phyloP scores from a whole-genome alignment of 768 basidiomycete genomes.

The Melanogaster broomeanus region DNA sequence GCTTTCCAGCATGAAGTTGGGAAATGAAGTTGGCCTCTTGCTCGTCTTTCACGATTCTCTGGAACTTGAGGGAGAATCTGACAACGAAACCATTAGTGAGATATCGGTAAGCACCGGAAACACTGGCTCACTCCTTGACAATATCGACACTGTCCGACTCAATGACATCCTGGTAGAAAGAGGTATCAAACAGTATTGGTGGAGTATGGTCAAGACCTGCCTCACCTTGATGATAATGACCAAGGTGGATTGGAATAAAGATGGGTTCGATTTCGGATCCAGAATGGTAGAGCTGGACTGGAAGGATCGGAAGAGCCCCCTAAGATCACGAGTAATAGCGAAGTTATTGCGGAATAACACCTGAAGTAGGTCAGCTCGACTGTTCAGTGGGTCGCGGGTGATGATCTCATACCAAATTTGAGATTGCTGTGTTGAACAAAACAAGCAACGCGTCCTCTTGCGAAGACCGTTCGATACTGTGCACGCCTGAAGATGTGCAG shows the following conservation, averaged over 20 bases:
- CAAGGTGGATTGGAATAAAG: slow-evolving; percentile 58
- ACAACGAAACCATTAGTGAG: background rate
- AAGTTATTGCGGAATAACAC: slow-evolving; percentile 69
- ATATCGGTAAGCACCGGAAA: background rate
- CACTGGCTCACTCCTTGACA: slow-evolving; percentile 48
- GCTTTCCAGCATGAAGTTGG: slow-evolving; percentile 53
- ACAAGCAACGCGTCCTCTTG: slow-evolving; percentile 62
- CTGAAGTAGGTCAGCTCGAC: slow-evolving; percentile 29
- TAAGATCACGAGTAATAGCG: slow-evolving; percentile 58
- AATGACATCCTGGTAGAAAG: slow-evolving; percentile 51
- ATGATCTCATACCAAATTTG: slow-evolving; percentile 45
- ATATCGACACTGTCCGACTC: slow-evolving; percentile 63
- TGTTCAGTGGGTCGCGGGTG: background rate
- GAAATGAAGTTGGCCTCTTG: slow-evolving; percentile 65
- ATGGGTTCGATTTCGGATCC: slow-evolving; percentile 59
- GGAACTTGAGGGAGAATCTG: slow-evolving; percentile 59
- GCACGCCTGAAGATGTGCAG: slow-evolving; percentile 41
- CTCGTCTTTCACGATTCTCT: slow-evolving; percentile 61
- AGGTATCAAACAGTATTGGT: background rate
- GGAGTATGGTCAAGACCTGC: no score
- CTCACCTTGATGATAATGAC: slow-evolving; percentile 64
- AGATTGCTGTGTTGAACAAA: slow-evolving; percentile 60
- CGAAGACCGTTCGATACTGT: slow-evolving; percentile 56
- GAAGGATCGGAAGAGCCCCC: slow-evolving; percentile 62
- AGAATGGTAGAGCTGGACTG: slow-evolving; percentile 59